Evolutionary conservation across 345 rosid genomes (phyloP).

Genomic region (Citrus hindsii): DNA sequence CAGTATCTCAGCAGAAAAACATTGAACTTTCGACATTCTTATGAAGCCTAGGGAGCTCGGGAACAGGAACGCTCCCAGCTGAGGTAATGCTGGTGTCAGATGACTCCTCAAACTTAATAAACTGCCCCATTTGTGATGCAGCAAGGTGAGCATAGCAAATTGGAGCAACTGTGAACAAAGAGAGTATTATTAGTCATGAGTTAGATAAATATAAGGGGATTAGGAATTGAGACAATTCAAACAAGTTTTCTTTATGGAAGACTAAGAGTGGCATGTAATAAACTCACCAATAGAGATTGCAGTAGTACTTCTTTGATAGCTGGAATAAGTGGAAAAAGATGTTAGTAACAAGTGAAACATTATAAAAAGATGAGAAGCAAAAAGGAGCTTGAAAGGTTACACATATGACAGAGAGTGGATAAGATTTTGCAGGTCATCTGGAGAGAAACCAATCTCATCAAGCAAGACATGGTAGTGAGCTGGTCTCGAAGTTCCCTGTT

Average conservation of each 20-base stretch:
- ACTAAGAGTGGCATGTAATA: neutral
- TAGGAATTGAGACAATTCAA: neutral
- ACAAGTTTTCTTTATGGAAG: neutral
- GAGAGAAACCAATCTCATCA: conserved; percentile 83
- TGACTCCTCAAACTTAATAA: conserved; percentile 61
- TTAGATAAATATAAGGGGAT: neutral
- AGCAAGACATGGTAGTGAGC: conserved; percentile 82
- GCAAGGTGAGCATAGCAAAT: conserved; percentile 89
- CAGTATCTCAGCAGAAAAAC: conserved; percentile 76
- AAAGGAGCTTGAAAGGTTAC: conserved; percentile 43
- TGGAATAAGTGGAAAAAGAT: conserved; percentile 18
- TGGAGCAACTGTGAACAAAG: conserved; percentile 68
- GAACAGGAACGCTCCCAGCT: conserved; percentile 30
- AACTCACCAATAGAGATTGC: conserved; percentile 77
- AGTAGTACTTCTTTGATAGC: conserved; percentile 82
- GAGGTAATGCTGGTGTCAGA: conserved; percentile 41
- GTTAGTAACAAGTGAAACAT: neutral
- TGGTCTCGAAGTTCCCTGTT: conserved; percentile 87
- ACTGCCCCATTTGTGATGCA: conserved; percentile 72
- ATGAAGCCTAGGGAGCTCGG: conserved; percentile 72
- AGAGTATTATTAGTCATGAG: neutral
- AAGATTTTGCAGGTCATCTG: conserved; percentile 64
- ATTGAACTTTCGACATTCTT: conserved; percentile 46
- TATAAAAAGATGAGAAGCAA: neutral
- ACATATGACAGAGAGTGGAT: conserved; percentile 74